Evolutionary conservation across 208 protist species (phyloP).

Genomic region (Acanthamoeba healyi): DNA sequence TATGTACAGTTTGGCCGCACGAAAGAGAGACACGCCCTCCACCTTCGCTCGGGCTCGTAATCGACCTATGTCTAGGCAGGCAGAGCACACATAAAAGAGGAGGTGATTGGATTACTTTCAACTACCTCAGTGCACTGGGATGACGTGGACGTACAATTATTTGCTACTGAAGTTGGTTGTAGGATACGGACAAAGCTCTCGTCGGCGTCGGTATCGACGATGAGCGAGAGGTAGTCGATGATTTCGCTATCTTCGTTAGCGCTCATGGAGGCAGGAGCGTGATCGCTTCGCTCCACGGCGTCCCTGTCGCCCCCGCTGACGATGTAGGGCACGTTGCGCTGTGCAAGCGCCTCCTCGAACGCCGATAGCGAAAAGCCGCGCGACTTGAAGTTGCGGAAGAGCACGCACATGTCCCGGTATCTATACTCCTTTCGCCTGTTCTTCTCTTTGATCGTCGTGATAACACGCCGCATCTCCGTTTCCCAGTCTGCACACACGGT

Average conservation of each 20-base stretch:
- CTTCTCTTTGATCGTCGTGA: background rate
- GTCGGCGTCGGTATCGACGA: background rate
- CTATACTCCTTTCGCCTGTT: background rate
- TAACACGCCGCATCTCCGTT: background rate
- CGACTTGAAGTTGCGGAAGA: slow-evolving; percentile 15
- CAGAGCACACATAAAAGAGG: no score
- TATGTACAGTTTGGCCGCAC: background rate
- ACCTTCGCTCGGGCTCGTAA: background rate
- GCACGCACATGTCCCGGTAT: slow-evolving; percentile 20
- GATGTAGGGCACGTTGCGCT: background rate
- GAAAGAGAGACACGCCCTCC: background rate
- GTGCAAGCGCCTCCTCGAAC: background rate
- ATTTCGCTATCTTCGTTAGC: background rate
- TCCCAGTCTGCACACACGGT: background rate
- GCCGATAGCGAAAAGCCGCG: background rate
- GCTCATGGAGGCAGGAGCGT: background rate
- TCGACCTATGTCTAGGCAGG: background rate
- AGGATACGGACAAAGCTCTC: background rate
- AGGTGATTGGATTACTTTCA: no score
- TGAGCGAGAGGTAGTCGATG: background rate
- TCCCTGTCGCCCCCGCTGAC: background rate
- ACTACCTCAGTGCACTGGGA: background rate
- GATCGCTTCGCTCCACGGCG: background rate
- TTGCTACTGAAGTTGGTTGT: background rate
- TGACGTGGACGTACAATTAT: background rate